These are phyloP conservation scores for Bretschneidera sinensis DNA, from an alignment of 345 rosid species.

Conservation along the genomic window DNA sequence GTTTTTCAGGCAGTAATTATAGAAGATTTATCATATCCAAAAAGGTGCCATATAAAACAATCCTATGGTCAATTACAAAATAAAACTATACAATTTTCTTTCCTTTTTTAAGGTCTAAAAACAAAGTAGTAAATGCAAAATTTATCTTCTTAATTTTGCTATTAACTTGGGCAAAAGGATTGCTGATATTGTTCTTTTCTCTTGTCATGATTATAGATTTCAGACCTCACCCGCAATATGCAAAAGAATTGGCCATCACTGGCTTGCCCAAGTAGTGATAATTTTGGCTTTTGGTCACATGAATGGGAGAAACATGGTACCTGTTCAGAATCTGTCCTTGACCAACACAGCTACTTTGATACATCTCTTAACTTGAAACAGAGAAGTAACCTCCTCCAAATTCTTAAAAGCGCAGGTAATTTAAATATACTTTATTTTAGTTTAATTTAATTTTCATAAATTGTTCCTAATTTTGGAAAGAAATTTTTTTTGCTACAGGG, in stretches of 20 bases:
- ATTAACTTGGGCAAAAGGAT: no score
- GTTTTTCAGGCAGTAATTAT: no score
- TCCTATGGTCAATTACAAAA: no score
- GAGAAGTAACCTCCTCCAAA: constrained; percentile 48
- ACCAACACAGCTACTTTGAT: constrained; percentile 67
- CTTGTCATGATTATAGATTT: constrained; percentile 34
- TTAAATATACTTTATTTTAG: not conserved
- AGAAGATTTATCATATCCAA: no score
- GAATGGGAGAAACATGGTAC: constrained; percentile 99
- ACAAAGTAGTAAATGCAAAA: no score
- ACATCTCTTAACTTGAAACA: constrained; percentile 49
- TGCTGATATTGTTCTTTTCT: no score
- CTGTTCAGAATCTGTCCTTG: constrained; percentile 71
- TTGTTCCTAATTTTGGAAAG: no score
- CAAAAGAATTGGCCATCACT: constrained; percentile 73
- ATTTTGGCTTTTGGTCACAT: constrained; percentile 69
- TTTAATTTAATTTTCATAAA: no score
- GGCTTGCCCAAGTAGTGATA: constrained; percentile 68
- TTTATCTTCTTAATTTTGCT: no score
- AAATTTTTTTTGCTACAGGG: constrained; percentile 47
- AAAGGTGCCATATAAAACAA: no score
- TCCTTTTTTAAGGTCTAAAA: no score
- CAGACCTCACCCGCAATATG: constrained; percentile 55
- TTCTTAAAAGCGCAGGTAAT: constrained; percentile 54
- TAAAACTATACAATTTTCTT: no score